These are phyloP conservation scores for Pisolithus tinctorius DNA, from an alignment of 768 basidiomycete genomes.

Conservation along the genomic window DNA sequence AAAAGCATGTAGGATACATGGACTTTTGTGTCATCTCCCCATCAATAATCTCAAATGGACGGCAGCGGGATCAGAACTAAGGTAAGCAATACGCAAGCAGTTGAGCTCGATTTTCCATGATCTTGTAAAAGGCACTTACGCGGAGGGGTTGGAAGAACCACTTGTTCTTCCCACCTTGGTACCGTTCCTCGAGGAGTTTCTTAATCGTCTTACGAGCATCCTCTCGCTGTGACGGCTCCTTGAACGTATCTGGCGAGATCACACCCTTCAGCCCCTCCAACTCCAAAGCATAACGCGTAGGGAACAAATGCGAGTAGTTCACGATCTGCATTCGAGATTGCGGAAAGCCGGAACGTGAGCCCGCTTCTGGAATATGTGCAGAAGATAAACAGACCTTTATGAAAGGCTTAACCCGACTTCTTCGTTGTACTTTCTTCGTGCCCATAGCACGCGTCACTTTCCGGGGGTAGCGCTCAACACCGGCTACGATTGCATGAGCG, in stretches of 20 bases:
- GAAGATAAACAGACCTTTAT: conserved; percentile 71
- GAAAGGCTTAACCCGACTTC: conserved; percentile 99
- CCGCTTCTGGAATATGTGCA: too few relatives aligned
- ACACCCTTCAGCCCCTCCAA: conserved; percentile 89
- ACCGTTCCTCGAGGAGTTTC: conserved; percentile 94
- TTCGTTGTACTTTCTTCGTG: conserved; percentile 83
- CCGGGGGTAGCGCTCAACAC: conserved; percentile 95
- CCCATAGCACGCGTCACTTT: conserved; percentile 99
- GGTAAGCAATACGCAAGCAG: background rate
- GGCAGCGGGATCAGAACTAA: conserved; percentile 30
- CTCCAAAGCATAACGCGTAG: conserved; percentile 97
- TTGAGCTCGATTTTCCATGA: conserved; percentile 2
- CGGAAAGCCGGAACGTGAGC: too few relatives aligned
- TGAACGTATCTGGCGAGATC: conserved; percentile 86
- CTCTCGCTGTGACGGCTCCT: conserved; percentile 93
- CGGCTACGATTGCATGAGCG: conserved; percentile 97
- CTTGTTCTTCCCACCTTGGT: conserved; percentile 90
- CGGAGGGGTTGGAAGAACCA: conserved; percentile 93
- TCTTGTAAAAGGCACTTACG: conserved; percentile 36
- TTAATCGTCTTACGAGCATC: conserved; percentile 94
- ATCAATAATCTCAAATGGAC: conserved; percentile 4
- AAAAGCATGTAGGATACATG: conserved; percentile 32
- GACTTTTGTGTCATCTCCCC: conserved; percentile 26
- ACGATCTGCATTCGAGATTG: conserved; percentile 47
- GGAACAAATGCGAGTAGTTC: conserved; percentile 99